Evolutionary conservation across 495 filamentous ascomycete genomes (phyloP).

Genomic region (Penicillium alfredii): DNA sequence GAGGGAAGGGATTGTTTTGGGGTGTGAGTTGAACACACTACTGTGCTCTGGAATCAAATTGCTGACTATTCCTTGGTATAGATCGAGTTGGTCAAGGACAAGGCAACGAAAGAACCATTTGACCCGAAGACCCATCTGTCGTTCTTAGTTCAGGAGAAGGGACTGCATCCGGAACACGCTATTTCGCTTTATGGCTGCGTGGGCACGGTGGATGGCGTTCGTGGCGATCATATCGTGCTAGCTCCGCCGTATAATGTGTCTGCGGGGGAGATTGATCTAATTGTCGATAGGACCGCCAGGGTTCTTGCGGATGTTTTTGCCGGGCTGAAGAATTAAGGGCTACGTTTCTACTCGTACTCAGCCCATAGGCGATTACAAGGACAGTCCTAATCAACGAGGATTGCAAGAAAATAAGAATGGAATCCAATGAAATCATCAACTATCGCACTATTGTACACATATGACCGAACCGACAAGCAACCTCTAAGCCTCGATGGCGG

Average conservation of each 20-base stretch:
- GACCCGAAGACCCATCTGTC: constrained; percentile 26
- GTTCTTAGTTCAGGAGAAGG: constrained; percentile 48
- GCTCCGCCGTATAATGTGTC: constrained; percentile 69
- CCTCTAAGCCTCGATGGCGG: constrained; percentile 23
- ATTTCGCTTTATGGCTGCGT: constrained; percentile 65
- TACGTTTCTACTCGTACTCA: background rate
- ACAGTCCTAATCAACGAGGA: background rate
- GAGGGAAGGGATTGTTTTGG: constrained; percentile 53
- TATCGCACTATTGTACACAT: constrained; percentile 21
- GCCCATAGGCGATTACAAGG: too few relatives aligned
- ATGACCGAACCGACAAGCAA: constrained; percentile 10
- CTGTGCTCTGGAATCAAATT: too few relatives aligned
- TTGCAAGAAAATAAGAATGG: constrained; percentile 4
- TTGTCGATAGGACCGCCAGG: constrained; percentile 40
- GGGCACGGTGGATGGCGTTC: constrained; percentile 60
- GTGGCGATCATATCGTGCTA: constrained; percentile 71
- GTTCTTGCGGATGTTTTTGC: constrained; percentile 33
- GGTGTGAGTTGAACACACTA: constrained; percentile 44
- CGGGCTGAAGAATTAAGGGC: background rate
- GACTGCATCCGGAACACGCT: constrained; percentile 44
- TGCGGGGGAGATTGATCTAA: constrained; percentile 53
- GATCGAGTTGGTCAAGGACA: constrained; percentile 57
- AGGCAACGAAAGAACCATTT: constrained; percentile 51
- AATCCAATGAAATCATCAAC: constrained; percentile 3
- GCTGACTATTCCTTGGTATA: constrained; percentile 11